These are phyloP conservation scores for Sicyos baderoa DNA, from an alignment of 306 rosid genomes.

Conservation along the genomic window DNA sequence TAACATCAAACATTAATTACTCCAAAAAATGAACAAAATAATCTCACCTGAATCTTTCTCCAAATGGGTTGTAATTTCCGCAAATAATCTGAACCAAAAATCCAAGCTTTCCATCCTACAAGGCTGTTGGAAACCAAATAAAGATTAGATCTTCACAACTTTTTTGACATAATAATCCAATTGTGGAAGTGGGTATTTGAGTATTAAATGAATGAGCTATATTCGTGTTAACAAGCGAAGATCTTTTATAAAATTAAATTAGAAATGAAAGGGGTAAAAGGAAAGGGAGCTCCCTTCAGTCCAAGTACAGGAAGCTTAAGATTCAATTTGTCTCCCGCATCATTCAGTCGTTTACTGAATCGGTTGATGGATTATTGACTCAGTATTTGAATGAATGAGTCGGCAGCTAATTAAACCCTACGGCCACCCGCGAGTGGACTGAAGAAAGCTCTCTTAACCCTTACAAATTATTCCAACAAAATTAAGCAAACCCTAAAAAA, in stretches of 20 bases:
- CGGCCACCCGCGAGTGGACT: conserved; percentile 21
- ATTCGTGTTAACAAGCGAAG: no score
- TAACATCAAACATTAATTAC: neutral
- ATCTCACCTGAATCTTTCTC: conserved; percentile 1
- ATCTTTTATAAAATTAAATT: no score
- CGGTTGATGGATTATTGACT: neutral
- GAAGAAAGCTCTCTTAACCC: conserved; percentile 22
- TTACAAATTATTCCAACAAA: neutral
- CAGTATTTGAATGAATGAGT: conserved; percentile 21
- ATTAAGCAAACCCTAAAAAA: neutral
- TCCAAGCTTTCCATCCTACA: neutral
- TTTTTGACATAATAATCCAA: neutral
- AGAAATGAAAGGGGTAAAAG: neutral
- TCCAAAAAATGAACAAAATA: neutral
- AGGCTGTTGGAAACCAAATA: neutral
- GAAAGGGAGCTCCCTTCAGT: conserved; percentile 23
- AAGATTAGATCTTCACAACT: neutral
- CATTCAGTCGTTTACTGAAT: conserved; percentile 20
- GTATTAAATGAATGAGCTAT: neutral
- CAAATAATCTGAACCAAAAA: neutral
- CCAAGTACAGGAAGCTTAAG: conserved; percentile 23
- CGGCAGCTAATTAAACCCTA: conserved; percentile 22
- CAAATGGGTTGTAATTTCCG: neutral
- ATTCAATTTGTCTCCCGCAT: conserved; percentile 23
- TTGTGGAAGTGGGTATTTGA: no score